phyloP scores from a whole-genome alignment of 176 grass and related monocot species.

The Juncus effusus region DNA sequence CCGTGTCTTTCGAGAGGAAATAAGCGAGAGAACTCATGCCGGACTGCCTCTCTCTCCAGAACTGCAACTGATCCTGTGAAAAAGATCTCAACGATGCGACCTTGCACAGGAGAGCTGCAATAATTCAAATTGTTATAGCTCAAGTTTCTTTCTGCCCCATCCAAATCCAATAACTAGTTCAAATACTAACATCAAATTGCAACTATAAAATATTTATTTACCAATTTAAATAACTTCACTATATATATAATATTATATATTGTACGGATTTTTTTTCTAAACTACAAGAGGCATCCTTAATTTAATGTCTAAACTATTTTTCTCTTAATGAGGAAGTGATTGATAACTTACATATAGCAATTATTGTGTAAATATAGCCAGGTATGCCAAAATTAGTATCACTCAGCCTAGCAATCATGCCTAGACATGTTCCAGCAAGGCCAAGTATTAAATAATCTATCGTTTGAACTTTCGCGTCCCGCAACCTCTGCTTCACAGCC shows the following conservation, averaged over 20 bases:
- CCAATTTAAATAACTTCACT: no score
- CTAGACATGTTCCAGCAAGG: conserved; percentile 73
- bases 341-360: conserved; percentile 67
- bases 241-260: no score
- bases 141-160: no score
- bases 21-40: conserved; percentile 81
- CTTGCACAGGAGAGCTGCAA: conserved; percentile 80
- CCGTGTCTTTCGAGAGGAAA: conserved; percentile 69
- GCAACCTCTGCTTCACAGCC: conserved; percentile 66
- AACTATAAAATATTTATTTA: no score
- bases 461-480: conserved; percentile 62
- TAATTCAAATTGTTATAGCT: no score
- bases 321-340: no score
- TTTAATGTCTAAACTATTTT: no score
- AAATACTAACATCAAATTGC: no score
- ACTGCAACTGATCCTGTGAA: conserved; percentile 65
- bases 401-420: conserved; percentile 75
- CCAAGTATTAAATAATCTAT: conserved; percentile 69
- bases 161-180: no score
- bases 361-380: conserved; percentile 79
- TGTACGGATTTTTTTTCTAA: no score
- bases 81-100: conserved; percentile 68
- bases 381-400: conserved; percentile 66
- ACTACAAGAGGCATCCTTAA: no score
- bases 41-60: conserved; percentile 64